phyloP scores from a whole-genome alignment of 116 monocot species.

The Dioscorea cayenensis region DNA sequence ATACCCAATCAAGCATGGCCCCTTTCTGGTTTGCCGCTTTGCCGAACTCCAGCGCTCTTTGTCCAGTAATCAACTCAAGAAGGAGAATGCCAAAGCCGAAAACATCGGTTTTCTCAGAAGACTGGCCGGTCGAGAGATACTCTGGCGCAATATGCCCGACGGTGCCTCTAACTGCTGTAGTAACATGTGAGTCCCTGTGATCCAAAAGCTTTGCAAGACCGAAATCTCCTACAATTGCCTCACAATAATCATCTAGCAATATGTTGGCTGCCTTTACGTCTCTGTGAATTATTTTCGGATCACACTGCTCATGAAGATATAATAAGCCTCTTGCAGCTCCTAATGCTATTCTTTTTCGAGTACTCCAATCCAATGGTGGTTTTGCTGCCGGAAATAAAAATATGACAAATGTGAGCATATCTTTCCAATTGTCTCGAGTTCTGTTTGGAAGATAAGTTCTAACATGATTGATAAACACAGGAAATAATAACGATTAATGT shows the following conservation, averaged over 20 bases:
- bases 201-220: conserved; percentile 69
- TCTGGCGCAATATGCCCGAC: conserved; percentile 75
- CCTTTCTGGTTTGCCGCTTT: conserved; percentile 67
- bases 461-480: too few species aligned
- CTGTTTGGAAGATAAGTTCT: too few species aligned
- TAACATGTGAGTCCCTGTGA: conserved; percentile 66
- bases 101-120: conserved; percentile 67
- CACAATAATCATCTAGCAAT: conserved; percentile 57
- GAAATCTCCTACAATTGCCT: conserved; percentile 69
- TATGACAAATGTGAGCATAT: background rate
- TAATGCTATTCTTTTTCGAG: conserved; percentile 57
- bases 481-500: background rate
- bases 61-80: conserved; percentile 56
- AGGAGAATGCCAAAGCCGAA: conserved; percentile 69
- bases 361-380: conserved; percentile 53
- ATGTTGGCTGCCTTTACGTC: conserved; percentile 76
- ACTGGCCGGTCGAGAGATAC: conserved; percentile 65
- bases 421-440: background rate
- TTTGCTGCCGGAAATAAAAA: conserved; percentile 25
- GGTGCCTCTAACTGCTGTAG: conserved; percentile 69
- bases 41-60: conserved; percentile 56
- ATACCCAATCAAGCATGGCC: conserved; percentile 77
- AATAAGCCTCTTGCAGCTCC: conserved; percentile 66
- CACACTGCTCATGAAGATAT: conserved; percentile 73
- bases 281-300: conserved; percentile 73